Conservation (phyloP, 2,329 filamentous ascomycete species). For the Colletotrichum siamense region DNA sequence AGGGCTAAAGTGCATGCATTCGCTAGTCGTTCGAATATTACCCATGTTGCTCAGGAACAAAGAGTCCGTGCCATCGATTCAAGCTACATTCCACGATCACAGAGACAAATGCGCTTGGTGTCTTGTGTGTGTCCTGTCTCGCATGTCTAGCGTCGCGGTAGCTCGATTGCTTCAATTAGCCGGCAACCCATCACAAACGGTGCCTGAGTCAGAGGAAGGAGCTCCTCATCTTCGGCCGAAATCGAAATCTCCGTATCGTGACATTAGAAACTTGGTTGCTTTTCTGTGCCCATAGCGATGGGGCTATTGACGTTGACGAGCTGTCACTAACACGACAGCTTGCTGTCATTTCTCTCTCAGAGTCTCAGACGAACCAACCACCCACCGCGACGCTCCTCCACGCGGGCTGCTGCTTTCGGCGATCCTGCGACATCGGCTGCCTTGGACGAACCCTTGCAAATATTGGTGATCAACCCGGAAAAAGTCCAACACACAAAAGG, state of each 20-base stretch:
- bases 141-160: background rate
- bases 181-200: background rate
- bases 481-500: background rate
- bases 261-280: background rate
- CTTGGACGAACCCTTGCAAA: background rate
- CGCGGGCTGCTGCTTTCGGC: background rate
- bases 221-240: background rate
- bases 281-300: background rate
- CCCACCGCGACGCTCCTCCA: background rate
- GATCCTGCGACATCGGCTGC: background rate
- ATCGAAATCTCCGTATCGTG: background rate
- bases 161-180: background rate
- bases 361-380: background rate
- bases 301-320: background rate
- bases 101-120: background rate
- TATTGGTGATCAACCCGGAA: background rate
- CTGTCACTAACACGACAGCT: background rate
- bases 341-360: background rate
- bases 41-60: background rate
- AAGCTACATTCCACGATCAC: background rate
- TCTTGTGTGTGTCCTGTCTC: background rate
- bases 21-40: background rate
- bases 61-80: conserved; percentile 9
- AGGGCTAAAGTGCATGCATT: conserved; percentile 7
- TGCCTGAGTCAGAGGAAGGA: background rate